Percentiles rank a stretch among this genome's conserved stretches.
These are phyloP conservation scores for Penstemon newberryi DNA, from an alignment of 257 asterid genomes.

Conservation along the genomic window DNA sequence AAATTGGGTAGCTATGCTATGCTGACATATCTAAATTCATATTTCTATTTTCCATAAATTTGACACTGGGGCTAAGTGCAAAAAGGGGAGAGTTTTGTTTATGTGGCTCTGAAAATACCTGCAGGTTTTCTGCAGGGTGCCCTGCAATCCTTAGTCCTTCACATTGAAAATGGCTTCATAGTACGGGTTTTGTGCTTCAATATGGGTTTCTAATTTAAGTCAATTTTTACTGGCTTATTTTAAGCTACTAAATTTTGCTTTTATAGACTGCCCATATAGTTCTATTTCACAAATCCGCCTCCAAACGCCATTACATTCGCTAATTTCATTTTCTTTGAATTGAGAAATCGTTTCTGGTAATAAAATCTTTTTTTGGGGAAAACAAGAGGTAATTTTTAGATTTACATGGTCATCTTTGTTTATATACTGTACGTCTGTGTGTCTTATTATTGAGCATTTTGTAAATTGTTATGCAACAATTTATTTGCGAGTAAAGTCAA, in stretches of 20 bases:
- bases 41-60: no score
- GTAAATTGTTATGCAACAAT: no score
- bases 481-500: no score
- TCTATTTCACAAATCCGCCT: not conserved
- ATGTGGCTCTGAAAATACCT: slow-evolving; percentile 10
- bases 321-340: not conserved
- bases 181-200: slow-evolving; percentile 17
- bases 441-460: no score
- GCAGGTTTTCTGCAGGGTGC: slow-evolving; percentile 17
- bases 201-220: not conserved
- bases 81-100: slow-evolving; percentile 4
- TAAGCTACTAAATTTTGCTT: not conserved
- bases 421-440: no score
- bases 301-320: slow-evolving; percentile 4
- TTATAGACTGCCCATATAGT: not conserved
- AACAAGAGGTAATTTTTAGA: no score
- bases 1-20: no score
- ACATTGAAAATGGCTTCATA: slow-evolving; percentile 13
- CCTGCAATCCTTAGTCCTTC: not conserved
- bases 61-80: not conserved
- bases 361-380: no score
- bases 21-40: no score
- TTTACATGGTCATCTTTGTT: no score
- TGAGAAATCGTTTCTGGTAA: no score
- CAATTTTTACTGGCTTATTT: not conserved